Evolutionary conservation across 2,329 filamentous ascomycete species (phyloP), one percentile per base, ranked within the genome.

Genomic region (Epichloe elymi): DNA sequence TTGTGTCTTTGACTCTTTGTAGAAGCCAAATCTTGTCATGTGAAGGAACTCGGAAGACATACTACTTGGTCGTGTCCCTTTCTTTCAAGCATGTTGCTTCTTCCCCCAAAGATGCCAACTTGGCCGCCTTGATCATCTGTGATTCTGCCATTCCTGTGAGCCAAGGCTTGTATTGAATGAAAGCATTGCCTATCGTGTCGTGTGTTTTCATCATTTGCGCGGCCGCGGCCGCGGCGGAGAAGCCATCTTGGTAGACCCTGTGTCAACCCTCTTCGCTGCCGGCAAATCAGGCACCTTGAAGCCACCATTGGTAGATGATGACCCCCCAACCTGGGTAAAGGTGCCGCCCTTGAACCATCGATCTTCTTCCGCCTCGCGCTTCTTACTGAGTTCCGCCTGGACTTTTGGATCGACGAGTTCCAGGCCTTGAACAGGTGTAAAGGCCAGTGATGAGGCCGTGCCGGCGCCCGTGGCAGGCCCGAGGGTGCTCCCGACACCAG

Each of bases 291-390:
- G 89, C 39, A 94, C 85, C 67, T 90, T 95, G 76, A 96, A 95
- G 1, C 80, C 84, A 11, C 74, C 80, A 48, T 55, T 54, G 41
- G 46, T 63, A 48, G 56, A 56, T 55, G 79, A 79, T 55, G 79
- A 79, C 11, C 62, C 65, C 10, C 82, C 82, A 51, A 95, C 79
- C 66, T 96, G 90, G 8, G 93, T 96, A 63, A 98, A 98, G 0
- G 88, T 90, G n/a, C 93, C 93, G 45, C 88, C 87, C 68, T 93
- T 95, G 74, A 98, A 98, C 85, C 89, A 98, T 38, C 88, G 76
- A 64, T 97, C 91, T 64, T 95, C 88, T 56, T 97, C 93, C 0
- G 88, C 90, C 65, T 95, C 94, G 56, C 89, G 76, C 73, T 97
- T 97, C 60, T 88, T 79, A 63, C 79, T 89, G 65, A 95, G 78